These are phyloP conservation scores for Entonaema liquescens DNA, from an alignment of 495 filamentous ascomycete species.

Conservation along the genomic window DNA sequence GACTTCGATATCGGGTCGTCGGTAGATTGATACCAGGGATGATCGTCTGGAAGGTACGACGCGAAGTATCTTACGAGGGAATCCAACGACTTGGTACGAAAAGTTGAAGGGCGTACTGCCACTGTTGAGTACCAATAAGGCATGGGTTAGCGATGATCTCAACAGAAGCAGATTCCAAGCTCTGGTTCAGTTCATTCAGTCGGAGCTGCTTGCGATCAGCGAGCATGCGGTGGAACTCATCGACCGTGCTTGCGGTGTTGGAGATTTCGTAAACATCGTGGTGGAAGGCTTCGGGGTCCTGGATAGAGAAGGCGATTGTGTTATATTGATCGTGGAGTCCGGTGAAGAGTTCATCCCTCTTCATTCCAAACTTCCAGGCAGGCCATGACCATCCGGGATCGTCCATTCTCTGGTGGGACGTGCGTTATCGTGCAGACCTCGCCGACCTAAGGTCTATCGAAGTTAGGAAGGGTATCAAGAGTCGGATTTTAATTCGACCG, in stretches of 20 bases:
- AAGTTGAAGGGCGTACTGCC: constrained; percentile 60
- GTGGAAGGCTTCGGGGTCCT: constrained; percentile 47
- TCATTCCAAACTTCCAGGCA: constrained; percentile 59
- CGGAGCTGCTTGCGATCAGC: constrained; percentile 57
- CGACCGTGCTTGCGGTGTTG: constrained; percentile 48
- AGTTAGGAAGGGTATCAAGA: background rate
- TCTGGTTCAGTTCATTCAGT: constrained; percentile 56
- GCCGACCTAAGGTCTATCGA: constrained; percentile 15
- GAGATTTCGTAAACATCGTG: constrained; percentile 55
- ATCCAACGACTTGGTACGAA: constrained; percentile 61
- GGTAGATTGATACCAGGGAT: constrained; percentile 47
- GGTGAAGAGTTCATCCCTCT: constrained; percentile 48
- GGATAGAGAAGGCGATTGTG: constrained; percentile 44
- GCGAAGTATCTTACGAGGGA: constrained; percentile 62
- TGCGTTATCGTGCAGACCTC: constrained; percentile 12
- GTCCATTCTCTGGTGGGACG: constrained; percentile 52
- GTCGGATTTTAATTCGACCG: constrained; percentile 7
- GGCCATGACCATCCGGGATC: constrained; percentile 58
- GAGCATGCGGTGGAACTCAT: constrained; percentile 58
- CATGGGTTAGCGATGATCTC: constrained; percentile 61
- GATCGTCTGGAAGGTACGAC: constrained; percentile 58
- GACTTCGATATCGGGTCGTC: constrained; percentile 42
- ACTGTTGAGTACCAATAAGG: constrained; percentile 60
- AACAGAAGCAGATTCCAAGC: constrained; percentile 58
- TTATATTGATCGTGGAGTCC: constrained; percentile 49